Evolutionary conservation across 148 eudicot species (phyloP).

Genomic region (Rhododendron mucronatum): DNA sequence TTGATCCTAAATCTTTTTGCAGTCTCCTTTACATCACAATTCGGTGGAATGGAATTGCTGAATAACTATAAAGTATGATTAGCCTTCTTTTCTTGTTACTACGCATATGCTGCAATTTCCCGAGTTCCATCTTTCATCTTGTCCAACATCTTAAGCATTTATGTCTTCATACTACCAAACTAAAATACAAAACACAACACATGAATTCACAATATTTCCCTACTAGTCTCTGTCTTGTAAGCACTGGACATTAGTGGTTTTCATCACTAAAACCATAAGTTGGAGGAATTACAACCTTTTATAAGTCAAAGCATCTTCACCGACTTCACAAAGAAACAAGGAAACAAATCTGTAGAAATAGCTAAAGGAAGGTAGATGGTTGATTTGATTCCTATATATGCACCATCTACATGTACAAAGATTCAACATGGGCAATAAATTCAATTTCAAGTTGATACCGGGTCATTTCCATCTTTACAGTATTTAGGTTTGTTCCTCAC

Average conservation of each 20-base stretch:
- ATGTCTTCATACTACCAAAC: neutral
- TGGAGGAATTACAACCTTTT: neutral
- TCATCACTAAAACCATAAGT: neutral
- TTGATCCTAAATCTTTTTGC: neutral
- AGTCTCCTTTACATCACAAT: neutral
- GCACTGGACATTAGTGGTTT: neutral
- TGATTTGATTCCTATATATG: neutral
- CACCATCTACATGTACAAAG: neutral
- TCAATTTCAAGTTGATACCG: neutral
- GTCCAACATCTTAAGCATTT: neutral
- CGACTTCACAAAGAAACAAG: neutral
- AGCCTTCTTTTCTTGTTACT: neutral
- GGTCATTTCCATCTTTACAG: neutral
- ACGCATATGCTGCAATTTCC: neutral
- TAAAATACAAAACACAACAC: neutral
- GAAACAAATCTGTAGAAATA: neutral
- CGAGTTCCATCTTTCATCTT: neutral
- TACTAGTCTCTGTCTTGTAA: neutral
- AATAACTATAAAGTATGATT: neutral
- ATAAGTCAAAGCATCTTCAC: neutral
- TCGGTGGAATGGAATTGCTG: neutral
- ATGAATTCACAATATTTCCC: neutral
- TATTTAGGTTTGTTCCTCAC: neutral
- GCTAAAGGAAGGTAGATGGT: neutral
- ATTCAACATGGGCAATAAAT: neutral